phyloP scores from a whole-genome alignment of 1,284 basidiomycete genomes.

The Exsudoporus floridanus region DNA sequence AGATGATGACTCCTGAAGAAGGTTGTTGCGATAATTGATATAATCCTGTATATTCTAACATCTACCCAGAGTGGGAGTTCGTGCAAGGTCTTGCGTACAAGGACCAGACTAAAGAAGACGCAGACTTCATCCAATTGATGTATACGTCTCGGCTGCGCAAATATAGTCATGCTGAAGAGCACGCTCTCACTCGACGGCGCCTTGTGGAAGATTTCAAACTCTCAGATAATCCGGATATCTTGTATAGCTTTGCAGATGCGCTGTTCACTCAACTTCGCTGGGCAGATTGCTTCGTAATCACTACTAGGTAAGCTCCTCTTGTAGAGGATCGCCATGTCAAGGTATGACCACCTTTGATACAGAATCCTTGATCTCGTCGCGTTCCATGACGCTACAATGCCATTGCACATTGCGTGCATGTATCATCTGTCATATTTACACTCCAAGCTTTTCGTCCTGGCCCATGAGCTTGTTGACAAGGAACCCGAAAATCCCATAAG shows the following conservation, averaged over 20 bases:
- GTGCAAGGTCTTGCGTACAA: slow-evolving; percentile 82
- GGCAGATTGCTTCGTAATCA: slow-evolving; percentile 92
- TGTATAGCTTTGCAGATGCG: slow-evolving; percentile 90
- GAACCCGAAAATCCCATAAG: slow-evolving; percentile 91
- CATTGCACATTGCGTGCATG: slow-evolving; percentile 96
- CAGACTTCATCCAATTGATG: slow-evolving; percentile 86
- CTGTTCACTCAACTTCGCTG: slow-evolving; percentile 86
- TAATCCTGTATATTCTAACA: slow-evolving; percentile 1
- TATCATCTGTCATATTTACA: slow-evolving; percentile 89
- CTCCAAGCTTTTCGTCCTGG: slow-evolving; percentile 91
- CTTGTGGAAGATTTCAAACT: slow-evolving; percentile 80
- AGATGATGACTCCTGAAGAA: slow-evolving; percentile 93
- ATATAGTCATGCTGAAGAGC: slow-evolving; percentile 81
- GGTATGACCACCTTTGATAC: slow-evolving; percentile 10
- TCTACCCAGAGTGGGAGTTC: slow-evolving; percentile 86
- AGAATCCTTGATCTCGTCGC: slow-evolving; percentile 82
- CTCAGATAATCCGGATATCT: slow-evolving; percentile 87
- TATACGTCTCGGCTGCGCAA: slow-evolving; percentile 92
- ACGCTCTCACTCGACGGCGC: slow-evolving; percentile 69
- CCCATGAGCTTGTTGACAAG: slow-evolving; percentile 91
- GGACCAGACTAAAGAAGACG: slow-evolving; percentile 83
- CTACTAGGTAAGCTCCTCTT: slow-evolving; percentile 58
- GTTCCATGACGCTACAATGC: slow-evolving; percentile 84
- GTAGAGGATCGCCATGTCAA: background rate
- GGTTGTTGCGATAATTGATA: slow-evolving; percentile 47